These are phyloP conservation scores for Lichenothelia convexa DNA, from an alignment of 495 filamentous ascomycete species.

Conservation along the genomic window DNA sequence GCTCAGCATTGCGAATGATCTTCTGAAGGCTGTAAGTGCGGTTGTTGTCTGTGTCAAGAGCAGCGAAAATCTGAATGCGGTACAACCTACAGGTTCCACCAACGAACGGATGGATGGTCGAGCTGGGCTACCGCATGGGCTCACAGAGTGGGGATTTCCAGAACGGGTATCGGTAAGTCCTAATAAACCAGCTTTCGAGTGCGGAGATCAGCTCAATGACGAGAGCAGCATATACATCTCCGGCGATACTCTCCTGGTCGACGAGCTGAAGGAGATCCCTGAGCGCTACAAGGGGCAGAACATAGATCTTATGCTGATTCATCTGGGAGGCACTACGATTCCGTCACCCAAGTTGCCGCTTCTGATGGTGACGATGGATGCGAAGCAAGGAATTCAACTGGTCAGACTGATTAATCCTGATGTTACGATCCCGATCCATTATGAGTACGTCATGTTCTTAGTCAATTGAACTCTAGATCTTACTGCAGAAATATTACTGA, in stretches of 20 bases:
- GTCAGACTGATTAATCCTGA: conserved; percentile 43
- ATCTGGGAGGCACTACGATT: conserved; percentile 50
- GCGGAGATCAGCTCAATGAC: conserved; percentile 1
- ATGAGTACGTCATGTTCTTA: conserved; percentile 25
- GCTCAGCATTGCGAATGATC: conserved; percentile 33
- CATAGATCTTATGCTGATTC: conserved; percentile 54
- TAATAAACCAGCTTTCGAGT: neutral
- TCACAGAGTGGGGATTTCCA: conserved; percentile 8
- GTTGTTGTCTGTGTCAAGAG: too few species aligned
- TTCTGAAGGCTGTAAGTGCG: conserved; percentile 34
- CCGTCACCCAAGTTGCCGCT: conserved; percentile 36
- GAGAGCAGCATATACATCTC: conserved; percentile 43
- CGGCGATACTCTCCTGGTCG: conserved; percentile 49
- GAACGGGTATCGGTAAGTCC: conserved; percentile 28
- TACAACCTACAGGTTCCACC: conserved; percentile 41
- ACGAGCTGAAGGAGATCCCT: conserved; percentile 44
- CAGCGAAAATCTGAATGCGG: neutral
- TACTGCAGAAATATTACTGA: neutral
- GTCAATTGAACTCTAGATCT: neutral
- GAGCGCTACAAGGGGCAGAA: conserved; percentile 26
- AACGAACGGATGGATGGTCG: conserved; percentile 56
- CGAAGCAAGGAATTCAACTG: conserved; percentile 39
- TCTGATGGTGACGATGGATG: conserved; percentile 62
- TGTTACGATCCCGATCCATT: conserved; percentile 50
- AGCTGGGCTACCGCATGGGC: conserved; percentile 31